Percentiles rank a stretch among this genome's conserved stretches.
phyloP scores from a whole-genome alignment of 2,329 filamentous ascomycete species.

The Ophiostoma ips region DNA sequence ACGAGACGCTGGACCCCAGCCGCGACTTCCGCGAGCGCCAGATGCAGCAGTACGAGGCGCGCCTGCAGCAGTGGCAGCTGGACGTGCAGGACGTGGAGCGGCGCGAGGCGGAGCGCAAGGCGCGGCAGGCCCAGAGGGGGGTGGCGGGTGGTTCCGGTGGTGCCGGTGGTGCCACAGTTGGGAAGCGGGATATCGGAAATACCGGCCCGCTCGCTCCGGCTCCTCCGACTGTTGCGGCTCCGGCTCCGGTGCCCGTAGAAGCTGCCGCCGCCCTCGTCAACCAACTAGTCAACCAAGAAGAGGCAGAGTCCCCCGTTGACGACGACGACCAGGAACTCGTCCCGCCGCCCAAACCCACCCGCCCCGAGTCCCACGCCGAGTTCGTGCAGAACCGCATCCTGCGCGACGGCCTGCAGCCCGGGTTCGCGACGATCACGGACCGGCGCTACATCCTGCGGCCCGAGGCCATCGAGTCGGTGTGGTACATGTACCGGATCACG shows the following conservation, averaged over 20 bases:
- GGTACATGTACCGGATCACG: conserved; percentile 83
- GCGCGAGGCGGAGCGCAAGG: conserved; percentile 13
- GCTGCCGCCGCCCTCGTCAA: not conserved
- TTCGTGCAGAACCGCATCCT: conserved; percentile 34
- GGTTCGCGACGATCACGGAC: conserved; percentile 33
- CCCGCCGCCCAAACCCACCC: conserved; percentile 21
- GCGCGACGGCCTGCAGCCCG: conserved; percentile 31
- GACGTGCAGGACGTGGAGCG: conserved; percentile 34
- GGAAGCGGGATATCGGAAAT: not conserved
- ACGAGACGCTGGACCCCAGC: conserved; percentile 29
- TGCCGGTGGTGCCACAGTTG: not conserved
- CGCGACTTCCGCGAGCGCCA: conserved; percentile 28
- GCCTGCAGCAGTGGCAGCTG: conserved; percentile 29
- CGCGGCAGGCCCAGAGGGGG: not conserved
- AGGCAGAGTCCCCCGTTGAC: no score
- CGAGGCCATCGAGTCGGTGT: conserved; percentile 78
- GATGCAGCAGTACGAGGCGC: conserved; percentile 27
- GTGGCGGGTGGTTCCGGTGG: not conserved
- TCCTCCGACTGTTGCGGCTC: not conserved
- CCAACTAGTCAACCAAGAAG: no score
- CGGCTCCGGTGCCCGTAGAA: not conserved
- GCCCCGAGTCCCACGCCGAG: conserved; percentile 39
- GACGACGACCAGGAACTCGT: conserved; percentile 12
- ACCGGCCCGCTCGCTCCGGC: not conserved
- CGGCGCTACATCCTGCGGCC: conserved; percentile 53